Percentiles rank a stretch among this genome's conserved stretches.
These are phyloP conservation scores for Tricholoma flavovirens DNA, from an alignment of 768 basidiomycete species.

Conservation along the genomic window DNA sequence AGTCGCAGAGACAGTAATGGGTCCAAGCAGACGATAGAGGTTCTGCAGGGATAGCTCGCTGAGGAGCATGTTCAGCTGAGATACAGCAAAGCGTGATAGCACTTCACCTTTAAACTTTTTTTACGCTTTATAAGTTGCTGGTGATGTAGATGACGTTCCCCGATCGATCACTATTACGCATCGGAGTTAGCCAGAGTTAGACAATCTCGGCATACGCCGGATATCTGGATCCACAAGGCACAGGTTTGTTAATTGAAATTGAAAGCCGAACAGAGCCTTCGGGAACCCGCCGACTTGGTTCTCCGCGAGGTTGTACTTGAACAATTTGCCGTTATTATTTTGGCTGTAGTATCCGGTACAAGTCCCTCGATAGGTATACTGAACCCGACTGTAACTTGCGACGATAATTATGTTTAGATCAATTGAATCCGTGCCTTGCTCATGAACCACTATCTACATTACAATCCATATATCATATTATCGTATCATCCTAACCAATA, in stretches of 20 bases:
- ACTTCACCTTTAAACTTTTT: conserved; percentile 22
- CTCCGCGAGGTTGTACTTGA: background rate
- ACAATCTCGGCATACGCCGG: conserved; percentile 25
- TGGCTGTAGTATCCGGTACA: background rate
- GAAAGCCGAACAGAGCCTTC: no score
- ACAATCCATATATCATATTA: background rate
- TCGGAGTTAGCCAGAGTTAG: conserved; percentile 11
- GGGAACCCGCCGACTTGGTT: background rate
- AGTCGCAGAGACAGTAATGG: conserved; percentile 44
- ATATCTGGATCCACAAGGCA: conserved; percentile 10
- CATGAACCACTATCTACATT: background rate
- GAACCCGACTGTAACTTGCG: background rate
- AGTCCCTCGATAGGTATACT: background rate
- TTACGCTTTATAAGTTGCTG: conserved; percentile 32
- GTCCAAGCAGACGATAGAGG: conserved; percentile 49
- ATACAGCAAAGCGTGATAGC: conserved; percentile 27
- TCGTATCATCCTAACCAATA: conserved; percentile 26
- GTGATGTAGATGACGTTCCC: conserved; percentile 18
- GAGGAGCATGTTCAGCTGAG: conserved; percentile 27
- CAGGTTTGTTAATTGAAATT: background rate
- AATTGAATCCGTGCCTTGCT: background rate
- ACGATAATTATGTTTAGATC: background rate
- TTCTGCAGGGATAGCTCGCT: conserved; percentile 36
- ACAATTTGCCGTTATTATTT: background rate
- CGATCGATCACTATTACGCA: conserved; percentile 22